Base-by-base conservation (phyloP, 805 yeast species). In the Suhomyces sp. region DNA sequence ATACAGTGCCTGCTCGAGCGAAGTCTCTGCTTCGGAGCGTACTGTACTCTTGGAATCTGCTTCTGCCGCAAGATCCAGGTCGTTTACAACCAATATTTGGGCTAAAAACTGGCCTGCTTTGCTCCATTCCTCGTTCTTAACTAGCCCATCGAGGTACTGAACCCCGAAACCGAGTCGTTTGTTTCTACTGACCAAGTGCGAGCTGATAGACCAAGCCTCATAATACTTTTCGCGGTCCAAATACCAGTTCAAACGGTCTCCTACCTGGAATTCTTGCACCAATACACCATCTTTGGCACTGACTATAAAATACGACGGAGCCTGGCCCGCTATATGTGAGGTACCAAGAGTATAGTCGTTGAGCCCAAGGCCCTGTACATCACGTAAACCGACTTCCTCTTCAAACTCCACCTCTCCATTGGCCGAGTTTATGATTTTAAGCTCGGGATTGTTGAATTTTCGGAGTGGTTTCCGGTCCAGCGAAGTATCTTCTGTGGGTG, bases 271-370 rank as follows among this genome's bases (percentile, higher is more conserved):
- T 54, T 86, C 89, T 58, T 85, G 80, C 0, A 91, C 90, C 13
- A 84, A 72, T 1, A 93, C 86, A 0, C 86, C 93, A 68, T 91
- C 98, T 45, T 82, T 80, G 0, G 97, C 89, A 62, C 93, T 83
- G 4, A 93, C 75, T 17, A 94, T 73, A 60, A 78, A 87, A 72
- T 86, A 89, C 50, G 76, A 73, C 6, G 73, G 66, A 4, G 67
- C 58, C 0, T 67, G 63, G 0, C 57, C 61, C 2, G 79, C 82
- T 31, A 78, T 68, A 62, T 77, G 76, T 47, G 79, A 80, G 17
- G 51, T 40, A 1, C 85, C 82, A 45, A 92, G 66, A 57, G 82
- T 85, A 62, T 87, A 89, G 63, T 94, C 98, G 64, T 93, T 92
- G 15, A 87, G 72, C 0, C 96, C 91, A 43, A 89, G 68, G 12